Evolutionary conservation across 257 asterid genomes (phyloP).

Genomic region (Solanum phureja): DNA sequence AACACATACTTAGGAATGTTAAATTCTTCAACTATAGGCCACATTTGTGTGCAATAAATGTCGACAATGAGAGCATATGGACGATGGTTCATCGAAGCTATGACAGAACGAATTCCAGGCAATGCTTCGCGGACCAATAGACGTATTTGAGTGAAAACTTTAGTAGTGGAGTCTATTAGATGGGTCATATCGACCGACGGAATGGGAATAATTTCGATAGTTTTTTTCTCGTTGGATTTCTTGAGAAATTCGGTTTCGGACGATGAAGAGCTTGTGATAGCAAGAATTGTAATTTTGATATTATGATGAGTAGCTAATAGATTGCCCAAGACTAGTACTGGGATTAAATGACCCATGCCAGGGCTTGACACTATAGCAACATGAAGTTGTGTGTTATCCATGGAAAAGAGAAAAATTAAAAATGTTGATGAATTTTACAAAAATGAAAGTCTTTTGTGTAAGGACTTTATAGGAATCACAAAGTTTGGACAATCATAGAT

Average conservation of each 20-base stretch:
- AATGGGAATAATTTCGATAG: neutral
- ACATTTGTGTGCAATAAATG: neutral
- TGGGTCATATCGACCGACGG: neutral
- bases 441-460: no score
- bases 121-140: neutral
- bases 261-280: conserved; percentile 2
- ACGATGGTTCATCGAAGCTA: neutral
- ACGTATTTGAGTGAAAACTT: neutral
- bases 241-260: neutral
- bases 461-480: no score
- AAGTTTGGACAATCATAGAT: no score
- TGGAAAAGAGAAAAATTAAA: neutral
- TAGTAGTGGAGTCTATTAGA: neutral
- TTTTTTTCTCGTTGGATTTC: neutral
- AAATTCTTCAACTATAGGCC: neutral
- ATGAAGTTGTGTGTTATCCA: conserved; percentile 8
- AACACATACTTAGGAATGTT: neutral
- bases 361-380: conserved; percentile 10
- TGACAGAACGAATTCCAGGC: neutral
- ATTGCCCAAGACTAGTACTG: neutral
- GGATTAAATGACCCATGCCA: conserved; percentile 11
- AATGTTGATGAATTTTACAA: no score
- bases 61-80: conserved; percentile 6
- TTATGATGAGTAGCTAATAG: neutral
- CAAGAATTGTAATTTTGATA: conserved; percentile 6